Evolutionary conservation across 164 flowering plant species (phyloP), one percentile per base, ranked within the genome.

Genomic region (Euptelea pleiosperma): DNA sequence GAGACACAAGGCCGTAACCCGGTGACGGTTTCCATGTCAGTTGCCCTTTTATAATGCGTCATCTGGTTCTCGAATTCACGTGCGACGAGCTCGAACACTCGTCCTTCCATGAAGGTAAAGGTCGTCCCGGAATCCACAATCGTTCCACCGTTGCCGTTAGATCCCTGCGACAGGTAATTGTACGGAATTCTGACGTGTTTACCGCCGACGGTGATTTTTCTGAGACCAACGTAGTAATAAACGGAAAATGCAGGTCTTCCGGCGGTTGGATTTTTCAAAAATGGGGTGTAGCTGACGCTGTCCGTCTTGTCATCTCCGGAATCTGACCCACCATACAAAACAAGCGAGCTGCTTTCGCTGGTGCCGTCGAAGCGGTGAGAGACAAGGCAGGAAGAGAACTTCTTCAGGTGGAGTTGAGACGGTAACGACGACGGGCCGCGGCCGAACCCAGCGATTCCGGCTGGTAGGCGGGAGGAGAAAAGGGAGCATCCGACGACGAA

Each of bases 81-180:
- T 0, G 78, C 84, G 21, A 90, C 79, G 4, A 52, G 44, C 1
- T 83, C 78, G 29, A 63, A 77, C 8, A 87, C 65, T 6, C 55
- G 61, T 4, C 48, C 54, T 57, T 79, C 86, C 92, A 90, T 82
- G 76, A 69, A 83, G 1, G 90, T 90, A 66, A 85, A 83, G 11
- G 94, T 85, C 9, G 92, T 57, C 11, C 94, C 91, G 33, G 95
- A 85, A 67, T 87, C 97, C 35, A 90, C 78, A 0, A 90, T 71
- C 9, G 81, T 69, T 19, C 97, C 97, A 22, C 95, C 95, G 42
- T 73, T 70, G 2, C 97, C 95, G 47, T 71, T 75, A 1, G 81
- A 6, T 41, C 77, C 79, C 34, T 75, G 77, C 3, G 63, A 50
- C n/a, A 86, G 60, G 52, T 39, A 75, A 1, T 41, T 53, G 74